Percentiles rank a stretch among this genome's conserved stretches.
phyloP scores from a whole-genome alignment of 106 monocot genomes.

The Allium sativum region DNA sequence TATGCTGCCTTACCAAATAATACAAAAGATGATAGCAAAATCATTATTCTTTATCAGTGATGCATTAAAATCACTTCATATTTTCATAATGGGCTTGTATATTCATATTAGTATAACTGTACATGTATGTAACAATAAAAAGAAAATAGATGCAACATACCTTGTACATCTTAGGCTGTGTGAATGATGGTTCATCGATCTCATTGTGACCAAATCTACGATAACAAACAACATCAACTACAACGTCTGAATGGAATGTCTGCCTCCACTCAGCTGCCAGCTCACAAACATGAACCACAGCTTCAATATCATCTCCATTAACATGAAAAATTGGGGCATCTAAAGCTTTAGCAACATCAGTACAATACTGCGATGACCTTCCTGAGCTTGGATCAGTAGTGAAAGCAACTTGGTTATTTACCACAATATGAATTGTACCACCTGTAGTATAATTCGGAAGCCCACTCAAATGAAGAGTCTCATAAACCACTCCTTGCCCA shows the following conservation, averaged over 20 bases:
- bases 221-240: conserved; percentile 85
- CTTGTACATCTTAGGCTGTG: conserved; percentile 95
- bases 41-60: no score
- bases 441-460: conserved; percentile 89
- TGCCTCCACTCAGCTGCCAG: conserved; percentile 97
- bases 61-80: no score
- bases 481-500: conserved; percentile 96
- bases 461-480: conserved; percentile 85
- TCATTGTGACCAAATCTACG: conserved; percentile 94
- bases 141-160: conserved; percentile 17
- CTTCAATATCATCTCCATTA: conserved; percentile 96
- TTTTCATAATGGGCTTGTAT: no score
- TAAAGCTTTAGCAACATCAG: conserved; percentile 93
- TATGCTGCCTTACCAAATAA: no score
- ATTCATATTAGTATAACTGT: no score
- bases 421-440: conserved; percentile 86
- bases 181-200: conserved; percentile 90
- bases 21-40: no score
- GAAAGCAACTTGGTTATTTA: conserved; percentile 96
- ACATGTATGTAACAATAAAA: no score
- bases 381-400: conserved; percentile 82
- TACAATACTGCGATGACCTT: conserved; percentile 85
- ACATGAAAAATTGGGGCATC: conserved; percentile 91
- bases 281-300: conserved; percentile 83
- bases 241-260: conserved; percentile 86